Percentiles rank a stretch among this genome's conserved stretches.
These are phyloP conservation scores for Paramecium octaurelia DNA, from an alignment of 73 alveolate species.

Conservation along the genomic window DNA sequence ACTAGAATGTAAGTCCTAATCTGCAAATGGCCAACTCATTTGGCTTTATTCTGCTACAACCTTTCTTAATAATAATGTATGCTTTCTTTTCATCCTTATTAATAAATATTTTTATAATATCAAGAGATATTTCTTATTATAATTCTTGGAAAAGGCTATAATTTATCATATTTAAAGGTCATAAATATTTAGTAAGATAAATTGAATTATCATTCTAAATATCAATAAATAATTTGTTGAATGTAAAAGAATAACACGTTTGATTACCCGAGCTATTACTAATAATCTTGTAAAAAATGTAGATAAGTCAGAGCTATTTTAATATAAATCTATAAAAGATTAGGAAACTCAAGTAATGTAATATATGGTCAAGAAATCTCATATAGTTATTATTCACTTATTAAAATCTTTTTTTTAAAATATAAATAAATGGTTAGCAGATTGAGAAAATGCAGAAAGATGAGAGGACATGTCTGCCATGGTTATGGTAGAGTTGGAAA, in stretches of 20 bases:
- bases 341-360: background rate
- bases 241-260: too few species aligned
- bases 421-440: conserved; percentile 79
- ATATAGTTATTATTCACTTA: background rate
- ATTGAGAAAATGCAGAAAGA: conserved; percentile 89
- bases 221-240: background rate
- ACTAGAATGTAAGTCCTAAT: background rate
- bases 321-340: too few species aligned
- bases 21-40: conserved; percentile 40
- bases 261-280: too few species aligned
- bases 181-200: background rate
- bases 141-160: too few species aligned
- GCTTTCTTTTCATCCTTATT: background rate
- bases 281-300: background rate
- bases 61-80: background rate
- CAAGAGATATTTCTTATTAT: background rate
- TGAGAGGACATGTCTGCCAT: conserved; percentile 94
- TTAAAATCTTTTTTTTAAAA: conserved; percentile 33
- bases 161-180: background rate
- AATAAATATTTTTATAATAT: background rate
- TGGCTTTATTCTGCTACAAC: background rate
- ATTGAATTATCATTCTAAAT: background rate
- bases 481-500: conserved; percentile 99
- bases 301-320: background rate
- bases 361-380: background rate